Conservation (phyloP, 805 yeast genomes). For the Saccharomycopsis fermentans region DNA sequence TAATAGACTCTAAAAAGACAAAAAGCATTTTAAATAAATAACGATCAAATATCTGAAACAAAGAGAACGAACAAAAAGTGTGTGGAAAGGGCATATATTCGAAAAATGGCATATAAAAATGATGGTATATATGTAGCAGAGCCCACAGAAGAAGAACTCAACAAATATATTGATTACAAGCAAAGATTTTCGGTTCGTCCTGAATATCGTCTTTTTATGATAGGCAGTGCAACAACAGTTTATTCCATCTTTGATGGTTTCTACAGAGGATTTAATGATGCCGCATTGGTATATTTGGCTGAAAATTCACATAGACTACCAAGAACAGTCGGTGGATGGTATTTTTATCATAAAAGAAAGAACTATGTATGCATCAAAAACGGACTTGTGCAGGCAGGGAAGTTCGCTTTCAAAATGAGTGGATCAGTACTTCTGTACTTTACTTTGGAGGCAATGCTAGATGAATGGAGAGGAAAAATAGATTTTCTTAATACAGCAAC, state of each 20-base stretch:
- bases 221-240: slow-evolving; percentile 30
- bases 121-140: not conserved
- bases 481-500: slow-evolving; percentile 57
- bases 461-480: slow-evolving; percentile 38
- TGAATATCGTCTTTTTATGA: slow-evolving; percentile 32
- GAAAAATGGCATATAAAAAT: not conserved
- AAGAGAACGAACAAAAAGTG: not conserved
- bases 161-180: slow-evolving; percentile 6
- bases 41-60: too few relatives aligned
- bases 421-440: slow-evolving; percentile 40
- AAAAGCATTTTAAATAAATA: too few relatives aligned
- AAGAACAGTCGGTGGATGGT: slow-evolving; percentile 73
- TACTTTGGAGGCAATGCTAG: slow-evolving; percentile 53
- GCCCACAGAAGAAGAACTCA: not conserved
- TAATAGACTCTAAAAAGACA: too few relatives aligned
- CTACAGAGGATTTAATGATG: slow-evolving; percentile 43
- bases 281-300: slow-evolving; percentile 56
- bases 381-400: slow-evolving; percentile 42
- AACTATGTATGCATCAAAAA: slow-evolving; percentile 58
- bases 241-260: slow-evolving; percentile 48
- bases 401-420: slow-evolving; percentile 33
- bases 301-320: slow-evolving; percentile 81
- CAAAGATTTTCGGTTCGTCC: slow-evolving; percentile 45
- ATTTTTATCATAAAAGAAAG: slow-evolving; percentile 74
- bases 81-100: not conserved